These are phyloP conservation scores for Podaxis rugospora DNA, from an alignment of 768 basidiomycete genomes.

Conservation along the genomic window DNA sequence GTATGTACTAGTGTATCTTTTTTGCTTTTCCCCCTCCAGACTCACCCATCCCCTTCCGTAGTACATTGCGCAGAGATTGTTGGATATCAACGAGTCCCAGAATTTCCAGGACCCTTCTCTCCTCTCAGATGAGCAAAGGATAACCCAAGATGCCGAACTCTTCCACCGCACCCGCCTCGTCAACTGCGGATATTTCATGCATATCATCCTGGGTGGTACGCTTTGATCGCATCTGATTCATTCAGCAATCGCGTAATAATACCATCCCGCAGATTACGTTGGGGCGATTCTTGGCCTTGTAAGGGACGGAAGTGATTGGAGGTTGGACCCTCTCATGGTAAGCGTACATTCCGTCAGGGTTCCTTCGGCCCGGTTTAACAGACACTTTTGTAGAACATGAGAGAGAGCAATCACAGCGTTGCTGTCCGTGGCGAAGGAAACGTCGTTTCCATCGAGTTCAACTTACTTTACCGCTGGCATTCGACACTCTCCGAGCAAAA, in stretches of 20 bases:
- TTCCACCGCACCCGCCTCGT: slow-evolving; percentile 71
- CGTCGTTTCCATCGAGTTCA: slow-evolving; percentile 75
- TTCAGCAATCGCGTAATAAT: background rate
- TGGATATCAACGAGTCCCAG: slow-evolving; percentile 64
- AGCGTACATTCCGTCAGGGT: slow-evolving; percentile 5
- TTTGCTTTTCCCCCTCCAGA: background rate
- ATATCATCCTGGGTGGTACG: slow-evolving; percentile 56
- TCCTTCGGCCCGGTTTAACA: background rate
- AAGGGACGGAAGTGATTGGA: slow-evolving; percentile 61
- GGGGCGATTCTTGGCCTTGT: slow-evolving; percentile 68
- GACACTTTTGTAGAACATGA: slow-evolving; percentile 35
- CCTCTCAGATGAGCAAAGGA: slow-evolving; percentile 17
- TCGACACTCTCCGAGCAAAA: slow-evolving; percentile 53
- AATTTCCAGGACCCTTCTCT: slow-evolving; percentile 31
- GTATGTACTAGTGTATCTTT: slow-evolving; percentile 30
- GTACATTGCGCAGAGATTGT: slow-evolving; percentile 66
- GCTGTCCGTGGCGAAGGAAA: slow-evolving; percentile 70
- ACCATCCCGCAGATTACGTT: slow-evolving; percentile 51
- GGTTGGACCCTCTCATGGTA: slow-evolving; percentile 64
- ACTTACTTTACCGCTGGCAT: slow-evolving; percentile 63
- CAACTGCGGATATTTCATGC: slow-evolving; percentile 70
- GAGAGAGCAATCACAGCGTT: slow-evolving; percentile 47
- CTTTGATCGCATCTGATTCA: background rate
- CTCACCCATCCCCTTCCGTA: slow-evolving; percentile 23
- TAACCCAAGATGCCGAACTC: slow-evolving; percentile 69